phyloP scores from a whole-genome alignment of 306 rosid species.

The apple (Malus domestica) region ASM211411v1 NC_041802.1:362501-363000 shows the following conservation, averaged over 20 bases:
- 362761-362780: constrained; percentile 69
- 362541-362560: too few relatives aligned
- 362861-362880: constrained; percentile 93
- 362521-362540: too few relatives aligned
- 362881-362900: constrained; percentile 71
- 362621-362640: neutral
- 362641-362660: neutral
- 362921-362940: constrained; percentile 63
- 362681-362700: constrained; percentile 46
- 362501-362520: too few relatives aligned
- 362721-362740: constrained; percentile 26
- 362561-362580: too few relatives aligned
- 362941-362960: constrained; percentile 53
- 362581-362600: neutral
- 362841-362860: constrained; percentile 60
- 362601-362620: neutral
- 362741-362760: constrained; percentile 21
- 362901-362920: constrained; percentile 68
- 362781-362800: constrained; percentile 27
- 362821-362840: constrained; percentile 53
- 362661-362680: constrained; percentile 57
- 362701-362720: constrained; percentile 62
- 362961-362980: constrained; percentile 59
- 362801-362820: neutral
- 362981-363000: constrained; percentile 84